Conservation (phyloP, 176 grass and related monocot species). For the Neostapfia colusana region DNA sequence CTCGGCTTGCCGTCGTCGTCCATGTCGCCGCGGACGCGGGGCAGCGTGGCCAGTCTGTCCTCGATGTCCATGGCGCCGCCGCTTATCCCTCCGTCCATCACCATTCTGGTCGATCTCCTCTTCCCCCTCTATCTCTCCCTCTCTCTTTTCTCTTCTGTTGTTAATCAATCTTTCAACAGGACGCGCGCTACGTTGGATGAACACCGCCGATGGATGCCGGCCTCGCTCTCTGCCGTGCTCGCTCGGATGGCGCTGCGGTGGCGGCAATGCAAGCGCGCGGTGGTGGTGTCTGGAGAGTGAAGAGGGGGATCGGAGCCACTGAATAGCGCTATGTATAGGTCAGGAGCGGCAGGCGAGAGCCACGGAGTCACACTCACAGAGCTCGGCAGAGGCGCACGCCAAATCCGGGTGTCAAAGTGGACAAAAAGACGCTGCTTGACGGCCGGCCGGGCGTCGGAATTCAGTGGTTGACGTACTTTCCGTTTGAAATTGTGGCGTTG, state of each 20-base stretch:
- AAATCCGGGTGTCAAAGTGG: not conserved
- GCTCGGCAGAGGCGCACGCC: not conserved
- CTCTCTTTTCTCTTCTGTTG: not conserved
- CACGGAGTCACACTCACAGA: not conserved
- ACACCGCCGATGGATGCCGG: too few relatives aligned
- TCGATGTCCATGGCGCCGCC: constrained; percentile 40
- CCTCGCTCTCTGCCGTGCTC: too few relatives aligned
- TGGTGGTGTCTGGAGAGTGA: too few relatives aligned
- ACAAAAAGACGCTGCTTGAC: not conserved
- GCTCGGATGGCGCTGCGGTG: too few relatives aligned
- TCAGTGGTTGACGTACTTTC: too few relatives aligned
- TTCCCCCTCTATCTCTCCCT: not conserved
- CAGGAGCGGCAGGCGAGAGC: too few relatives aligned
- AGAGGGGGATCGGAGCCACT: too few relatives aligned
- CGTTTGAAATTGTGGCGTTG: too few relatives aligned
- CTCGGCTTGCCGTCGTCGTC: constrained; percentile 73
- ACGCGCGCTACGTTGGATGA: too few relatives aligned
- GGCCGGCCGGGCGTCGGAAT: too few relatives aligned
- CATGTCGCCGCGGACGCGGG: constrained; percentile 34
- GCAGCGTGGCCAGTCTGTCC: not conserved
- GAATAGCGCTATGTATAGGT: too few relatives aligned
- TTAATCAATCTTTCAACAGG: not conserved
- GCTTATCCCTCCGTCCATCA: not conserved
- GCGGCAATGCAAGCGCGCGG: too few relatives aligned
- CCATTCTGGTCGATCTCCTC: not conserved